Conservation (phyloP, 2,329 filamentous ascomycete species). For the Curvularia verruculosa region DNA sequence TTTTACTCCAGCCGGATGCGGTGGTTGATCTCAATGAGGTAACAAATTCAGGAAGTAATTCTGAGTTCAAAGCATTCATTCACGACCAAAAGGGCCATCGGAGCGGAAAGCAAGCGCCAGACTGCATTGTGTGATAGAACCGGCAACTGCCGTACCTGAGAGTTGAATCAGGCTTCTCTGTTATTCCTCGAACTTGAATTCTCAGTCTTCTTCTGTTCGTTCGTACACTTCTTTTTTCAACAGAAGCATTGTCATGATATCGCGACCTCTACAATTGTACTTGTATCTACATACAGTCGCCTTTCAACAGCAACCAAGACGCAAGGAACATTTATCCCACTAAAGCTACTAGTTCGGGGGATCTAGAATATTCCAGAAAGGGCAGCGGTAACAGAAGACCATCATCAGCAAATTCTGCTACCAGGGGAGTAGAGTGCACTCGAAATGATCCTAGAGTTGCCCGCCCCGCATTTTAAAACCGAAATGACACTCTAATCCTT, state of each 20-base stretch:
- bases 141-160: not conserved
- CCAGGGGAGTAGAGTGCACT: not conserved
- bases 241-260: not conserved
- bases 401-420: not conserved
- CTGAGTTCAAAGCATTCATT: not conserved
- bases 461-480: not conserved
- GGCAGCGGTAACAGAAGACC: not conserved
- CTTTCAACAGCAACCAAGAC: not conserved
- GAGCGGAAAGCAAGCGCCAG: not conserved
- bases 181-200: not conserved
- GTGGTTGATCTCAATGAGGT: not conserved
- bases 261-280: not conserved
- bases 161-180: not conserved
- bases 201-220: not conserved
- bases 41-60: not conserved
- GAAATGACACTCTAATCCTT: not conserved
- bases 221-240: not conserved
- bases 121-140: not conserved
- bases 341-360: too few relatives aligned
- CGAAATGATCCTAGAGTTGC: not conserved
- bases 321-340: not conserved
- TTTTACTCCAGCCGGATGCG: not conserved
- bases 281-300: not conserved
- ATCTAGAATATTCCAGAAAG: not conserved
- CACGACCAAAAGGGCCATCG: not conserved